phyloP scores from a whole-genome alignment of 2,329 filamentous ascomycete species.

The Dactylellina cionopaga region DNA sequence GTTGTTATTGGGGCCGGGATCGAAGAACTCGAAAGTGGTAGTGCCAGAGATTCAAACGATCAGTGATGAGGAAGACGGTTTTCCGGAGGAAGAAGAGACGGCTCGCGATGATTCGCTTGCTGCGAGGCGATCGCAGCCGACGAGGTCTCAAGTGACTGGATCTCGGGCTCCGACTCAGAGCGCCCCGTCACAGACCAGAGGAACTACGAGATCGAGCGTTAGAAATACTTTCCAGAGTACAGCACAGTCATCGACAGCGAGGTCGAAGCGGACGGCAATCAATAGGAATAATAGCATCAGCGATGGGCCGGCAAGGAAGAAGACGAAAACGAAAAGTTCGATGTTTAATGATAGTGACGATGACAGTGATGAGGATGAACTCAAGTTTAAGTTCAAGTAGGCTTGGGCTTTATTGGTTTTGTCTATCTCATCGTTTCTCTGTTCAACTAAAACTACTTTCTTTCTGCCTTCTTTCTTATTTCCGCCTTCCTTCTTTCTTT shows the following conservation, averaged over 20 bases:
- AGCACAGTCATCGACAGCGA: constrained; percentile 28
- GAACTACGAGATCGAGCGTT: constrained; percentile 18
- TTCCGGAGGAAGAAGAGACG: constrained; percentile 41
- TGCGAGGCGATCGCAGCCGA: constrained; percentile 2
- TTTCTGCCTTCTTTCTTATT: background rate
- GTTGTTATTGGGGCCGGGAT: constrained; percentile 18
- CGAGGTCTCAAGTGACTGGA: constrained; percentile 11
- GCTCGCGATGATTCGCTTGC: constrained; percentile 31
- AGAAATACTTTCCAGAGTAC: constrained; percentile 3
- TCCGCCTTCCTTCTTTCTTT: background rate
- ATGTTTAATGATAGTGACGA: constrained; percentile 54
- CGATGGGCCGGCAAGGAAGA: constrained; percentile 53
- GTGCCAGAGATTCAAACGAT: constrained; percentile 19
- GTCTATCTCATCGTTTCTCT: background rate
- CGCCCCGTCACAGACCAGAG: constrained; percentile 20
- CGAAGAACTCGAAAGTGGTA: constrained; percentile 2
- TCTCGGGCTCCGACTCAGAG: constrained; percentile 25
- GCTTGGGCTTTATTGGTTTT: constrained; percentile 3
- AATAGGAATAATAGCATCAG: constrained; percentile 42
- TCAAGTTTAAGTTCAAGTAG: constrained; percentile 56
- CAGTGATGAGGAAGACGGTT: constrained; percentile 21
- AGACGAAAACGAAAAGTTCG: constrained; percentile 53
- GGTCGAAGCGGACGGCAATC: constrained; percentile 36
- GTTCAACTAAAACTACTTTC: constrained; percentile 2
- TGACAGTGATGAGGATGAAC: constrained; percentile 56